These are phyloP conservation scores for Elsinoe necatrix DNA, from an alignment of 2,329 filamentous ascomycete genomes.

Conservation along the genomic window DNA sequence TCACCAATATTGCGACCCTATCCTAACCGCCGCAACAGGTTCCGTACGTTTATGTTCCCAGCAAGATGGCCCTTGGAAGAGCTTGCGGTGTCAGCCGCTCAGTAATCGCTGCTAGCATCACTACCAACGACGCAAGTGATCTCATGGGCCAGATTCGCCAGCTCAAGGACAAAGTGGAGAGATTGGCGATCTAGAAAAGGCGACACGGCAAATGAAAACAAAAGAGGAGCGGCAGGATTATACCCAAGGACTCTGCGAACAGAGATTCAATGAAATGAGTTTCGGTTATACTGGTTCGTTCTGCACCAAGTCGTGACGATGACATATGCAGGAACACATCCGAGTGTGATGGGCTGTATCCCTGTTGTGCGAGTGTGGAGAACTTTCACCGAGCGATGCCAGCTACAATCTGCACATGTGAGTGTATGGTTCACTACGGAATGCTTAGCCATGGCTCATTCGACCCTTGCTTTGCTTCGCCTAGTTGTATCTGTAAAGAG, in stretches of 20 bases:
- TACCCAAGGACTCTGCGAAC: neutral
- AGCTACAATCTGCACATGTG: too few species aligned
- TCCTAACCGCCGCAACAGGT: constrained; percentile 3
- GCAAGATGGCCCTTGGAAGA: constrained; percentile 76
- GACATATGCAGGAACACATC: too few species aligned
- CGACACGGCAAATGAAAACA: neutral
- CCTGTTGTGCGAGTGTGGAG: too few species aligned
- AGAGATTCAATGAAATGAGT: neutral
- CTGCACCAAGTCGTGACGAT: too few species aligned
- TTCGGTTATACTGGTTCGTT: neutral
- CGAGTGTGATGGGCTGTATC: too few species aligned
- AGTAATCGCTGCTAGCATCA: constrained; percentile 83
- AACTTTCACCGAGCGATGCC: too few species aligned
- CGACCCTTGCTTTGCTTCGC: too few species aligned
- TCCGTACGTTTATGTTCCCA: constrained; percentile 36
- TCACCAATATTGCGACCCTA: constrained; percentile 36
- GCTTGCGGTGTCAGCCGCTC: constrained; percentile 82
- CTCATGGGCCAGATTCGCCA: constrained; percentile 78
- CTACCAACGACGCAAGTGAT: constrained; percentile 83
- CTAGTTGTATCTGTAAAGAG: too few species aligned
- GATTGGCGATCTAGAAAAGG: constrained; percentile 67
- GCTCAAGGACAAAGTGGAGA: constrained; percentile 92
- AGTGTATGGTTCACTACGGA: too few species aligned
- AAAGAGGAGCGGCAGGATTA: neutral
- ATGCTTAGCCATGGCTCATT: too few species aligned